These are phyloP conservation scores for Porogramme epimiltina DNA, from an alignment of 1,284 basidiomycete species.

Conservation along the genomic window DNA sequence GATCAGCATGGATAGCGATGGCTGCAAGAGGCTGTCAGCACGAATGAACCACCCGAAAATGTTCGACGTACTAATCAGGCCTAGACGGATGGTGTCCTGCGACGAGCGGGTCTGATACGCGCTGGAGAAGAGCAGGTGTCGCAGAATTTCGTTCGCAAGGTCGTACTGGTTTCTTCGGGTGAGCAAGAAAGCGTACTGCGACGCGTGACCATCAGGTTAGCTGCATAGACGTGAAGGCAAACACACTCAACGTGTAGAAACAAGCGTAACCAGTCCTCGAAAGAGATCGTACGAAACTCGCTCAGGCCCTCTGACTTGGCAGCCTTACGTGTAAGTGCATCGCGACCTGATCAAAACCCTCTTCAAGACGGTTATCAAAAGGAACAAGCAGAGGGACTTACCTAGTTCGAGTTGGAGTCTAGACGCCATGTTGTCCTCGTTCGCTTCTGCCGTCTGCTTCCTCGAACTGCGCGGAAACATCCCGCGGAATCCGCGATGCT, in stretches of 20 bases:
- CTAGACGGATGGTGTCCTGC: slow-evolving; percentile 73
- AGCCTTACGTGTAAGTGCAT: slow-evolving; percentile 36
- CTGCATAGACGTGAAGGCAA: background rate
- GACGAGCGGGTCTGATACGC: slow-evolving; percentile 68
- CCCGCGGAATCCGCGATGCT: slow-evolving; percentile 51
- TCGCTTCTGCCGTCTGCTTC: slow-evolving; percentile 55
- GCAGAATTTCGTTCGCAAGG: slow-evolving; percentile 76
- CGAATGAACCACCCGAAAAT: background rate
- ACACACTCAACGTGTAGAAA: slow-evolving; percentile 72
- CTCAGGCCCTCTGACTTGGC: slow-evolving; percentile 43
- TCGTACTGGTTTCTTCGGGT: slow-evolving; percentile 69
- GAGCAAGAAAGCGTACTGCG: slow-evolving; percentile 83
- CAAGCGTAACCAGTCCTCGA: slow-evolving; percentile 85
- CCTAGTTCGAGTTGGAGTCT: slow-evolving; percentile 77
- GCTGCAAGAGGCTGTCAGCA: slow-evolving; percentile 44
- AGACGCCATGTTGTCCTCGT: slow-evolving; percentile 74
- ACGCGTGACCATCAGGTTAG: background rate
- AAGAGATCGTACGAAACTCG: slow-evolving; percentile 80
- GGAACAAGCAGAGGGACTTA: slow-evolving; percentile 36
- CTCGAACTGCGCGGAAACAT: slow-evolving; percentile 59
- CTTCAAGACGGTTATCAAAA: too few relatives aligned
- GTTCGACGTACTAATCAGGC: slow-evolving; percentile 63
- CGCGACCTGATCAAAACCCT: slow-evolving; percentile 28
- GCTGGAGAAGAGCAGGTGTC: slow-evolving; percentile 79
- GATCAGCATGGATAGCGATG: slow-evolving; percentile 63